Evolutionary conservation across 202 grass and related monocot genomes (phyloP).

Genomic region (Setaria viridis): DNA sequence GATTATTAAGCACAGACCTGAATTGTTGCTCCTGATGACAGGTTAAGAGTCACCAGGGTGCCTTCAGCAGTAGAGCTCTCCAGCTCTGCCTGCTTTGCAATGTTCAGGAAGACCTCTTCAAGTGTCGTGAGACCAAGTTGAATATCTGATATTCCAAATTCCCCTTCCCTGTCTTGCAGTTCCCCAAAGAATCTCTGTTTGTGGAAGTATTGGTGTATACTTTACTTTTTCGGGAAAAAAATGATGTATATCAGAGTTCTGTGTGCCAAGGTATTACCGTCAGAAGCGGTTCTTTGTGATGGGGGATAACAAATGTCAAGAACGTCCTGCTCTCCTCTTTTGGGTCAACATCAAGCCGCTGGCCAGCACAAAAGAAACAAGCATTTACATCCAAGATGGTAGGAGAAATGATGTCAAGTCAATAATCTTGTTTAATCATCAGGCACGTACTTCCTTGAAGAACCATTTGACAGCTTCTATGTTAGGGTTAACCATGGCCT

Average conservation of each 20-base stretch:
- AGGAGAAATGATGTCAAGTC: neutral
- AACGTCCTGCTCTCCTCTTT: constrained; percentile 91
- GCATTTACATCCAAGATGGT: constrained; percentile 23
- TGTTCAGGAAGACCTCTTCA: constrained; percentile 96
- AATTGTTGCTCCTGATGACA: constrained; percentile 79
- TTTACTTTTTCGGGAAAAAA: neutral
- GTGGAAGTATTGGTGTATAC: constrained; percentile 1
- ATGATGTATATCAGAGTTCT: constrained; percentile 15
- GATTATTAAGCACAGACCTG: constrained; percentile 59
- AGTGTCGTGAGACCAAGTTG: constrained; percentile 93
- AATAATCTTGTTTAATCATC: constrained; percentile 29
- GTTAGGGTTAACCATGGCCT: constrained; percentile 51
- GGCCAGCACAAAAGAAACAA: constrained; percentile 28
- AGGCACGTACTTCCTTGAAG: constrained; percentile 80
- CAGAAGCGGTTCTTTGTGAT: constrained; percentile 81
- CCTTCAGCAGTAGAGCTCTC: constrained; percentile 85
- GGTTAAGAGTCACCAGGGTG: constrained; percentile 74
- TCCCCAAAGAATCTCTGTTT: constrained; percentile 83
- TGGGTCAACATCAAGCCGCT: constrained; percentile 70
- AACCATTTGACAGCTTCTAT: constrained; percentile 78
- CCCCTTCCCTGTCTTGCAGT: constrained; percentile 79
- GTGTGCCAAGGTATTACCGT: constrained; percentile 62
- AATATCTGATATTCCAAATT: constrained; percentile 92
- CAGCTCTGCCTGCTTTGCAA: constrained; percentile 91
- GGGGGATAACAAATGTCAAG: constrained; percentile 94